Base-by-base conservation (phyloP, 2,329 filamentous ascomycete species). In the Pseudogymnoascus sp. region DNA sequence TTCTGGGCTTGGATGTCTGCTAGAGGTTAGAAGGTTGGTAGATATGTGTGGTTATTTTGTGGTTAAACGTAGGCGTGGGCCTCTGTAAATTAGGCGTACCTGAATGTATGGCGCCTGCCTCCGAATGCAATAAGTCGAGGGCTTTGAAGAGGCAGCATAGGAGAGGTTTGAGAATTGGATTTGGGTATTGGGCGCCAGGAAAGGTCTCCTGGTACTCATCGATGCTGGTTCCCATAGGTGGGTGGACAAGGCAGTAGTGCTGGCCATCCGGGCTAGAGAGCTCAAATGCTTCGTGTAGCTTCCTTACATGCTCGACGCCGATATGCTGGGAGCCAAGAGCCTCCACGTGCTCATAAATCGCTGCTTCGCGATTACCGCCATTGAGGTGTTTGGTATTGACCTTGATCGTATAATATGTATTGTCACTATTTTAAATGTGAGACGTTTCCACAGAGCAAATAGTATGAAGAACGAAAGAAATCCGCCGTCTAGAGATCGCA, bases 221-320 rank as follows among this genome's bases (percentile, higher is more conserved):
- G 8, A 67, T n/a, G 6, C 59, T 65, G 12, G 66, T 31, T 5
- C 66, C 60, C 14, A 70, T 61, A 19, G 67, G 66, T 23, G 66
- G 33, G 59, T 67, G 68, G 8, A 68, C 65, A 8, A 69, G 61
- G 58, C 69, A 71, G 38, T 41, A 21, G 26, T 33, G 39, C 4
- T 31, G 29, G 29, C 29, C 29, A 31, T 31, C 6, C 8, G 60
- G 37, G 8, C 65, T 62, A 6, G 67, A 38, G 31, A 76, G 61
- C 16, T 72, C 38, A 62, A 77, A 77, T 0, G 69, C 61, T 59
- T 76, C 72, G n/a, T 73, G 69, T 23, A 75, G 63, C 0, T 64
- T 65, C 41, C 75, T 69, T 4, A 78, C 63, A 8, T 63, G 63
- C 6, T 65, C 63, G 8, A 65, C 68, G 16, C 74, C 74, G n/a